phyloP scores from a whole-genome alignment of 73 alveolate species.

The Paramecium pentaurelia region DNA sequence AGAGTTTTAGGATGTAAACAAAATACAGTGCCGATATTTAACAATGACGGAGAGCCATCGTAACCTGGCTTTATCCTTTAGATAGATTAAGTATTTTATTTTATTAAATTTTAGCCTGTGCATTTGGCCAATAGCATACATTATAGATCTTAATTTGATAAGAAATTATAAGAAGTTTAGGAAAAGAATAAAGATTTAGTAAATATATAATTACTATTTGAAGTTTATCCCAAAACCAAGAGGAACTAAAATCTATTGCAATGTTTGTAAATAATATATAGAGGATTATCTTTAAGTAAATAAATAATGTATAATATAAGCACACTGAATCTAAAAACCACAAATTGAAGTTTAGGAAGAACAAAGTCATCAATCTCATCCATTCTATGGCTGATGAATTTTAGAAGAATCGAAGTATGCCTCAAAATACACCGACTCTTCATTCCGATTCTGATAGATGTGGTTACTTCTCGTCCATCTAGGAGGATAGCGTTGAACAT shows the following conservation, averaged over 20 bases:
- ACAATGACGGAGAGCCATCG: conserved; percentile 31
- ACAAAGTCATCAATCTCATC: neutral
- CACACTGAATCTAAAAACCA: conserved; percentile 15
- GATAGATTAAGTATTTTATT: neutral
- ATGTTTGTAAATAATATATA: neutral
- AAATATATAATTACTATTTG: neutral
- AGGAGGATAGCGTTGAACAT: conserved; percentile 19
- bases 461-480: conserved; percentile 28
- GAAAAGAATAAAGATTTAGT: neutral
- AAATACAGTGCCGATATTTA: conserved; percentile 15
- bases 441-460: conserved; percentile 8
- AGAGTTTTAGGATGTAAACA: conserved; percentile 12
- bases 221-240: conserved; percentile 7
- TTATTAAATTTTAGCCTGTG: neutral
- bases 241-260: neutral
- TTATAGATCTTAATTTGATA: neutral
- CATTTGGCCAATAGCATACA: neutral
- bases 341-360: conserved; percentile 27
- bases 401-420: conserved; percentile 8
- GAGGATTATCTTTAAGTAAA: conserved; percentile 10
- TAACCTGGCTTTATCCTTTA: conserved; percentile 10
- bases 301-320: neutral
- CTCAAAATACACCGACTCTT: conserved; percentile 17
- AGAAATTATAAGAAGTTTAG: neutral
- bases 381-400: conserved; percentile 24